Evolutionary conservation across 2,329 filamentous ascomycete genomes (phyloP), one percentile per base, ranked within the genome.

Genomic region (Ascomycota sp.): DNA sequence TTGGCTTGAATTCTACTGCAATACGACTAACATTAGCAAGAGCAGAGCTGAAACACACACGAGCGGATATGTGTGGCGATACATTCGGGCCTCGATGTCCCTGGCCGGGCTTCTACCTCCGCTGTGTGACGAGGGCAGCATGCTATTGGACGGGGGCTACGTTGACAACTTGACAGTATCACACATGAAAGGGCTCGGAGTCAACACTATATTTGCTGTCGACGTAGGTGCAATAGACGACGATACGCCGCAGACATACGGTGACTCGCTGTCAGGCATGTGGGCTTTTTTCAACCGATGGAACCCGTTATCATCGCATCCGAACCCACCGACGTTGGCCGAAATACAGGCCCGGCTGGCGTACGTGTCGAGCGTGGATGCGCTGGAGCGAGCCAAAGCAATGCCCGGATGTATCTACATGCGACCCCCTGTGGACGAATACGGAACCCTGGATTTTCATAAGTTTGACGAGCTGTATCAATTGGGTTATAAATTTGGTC

Each of bases 1-100:
- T 45, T 98, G 89, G 89, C 67, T 98, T 8, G 83, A 93, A 41
- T 98, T 82, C 50, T 98, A 98, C 56, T 98, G 91, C 65, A 98
- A 98, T 54, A 95, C 89, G 1, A 98, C 91, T 23, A 98, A 95
- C 51, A 95, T 98, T 54, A 91, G 79, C 57, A 91, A 92, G 51
- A 89, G 79, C 36, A 69, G 86, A 13, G 72, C 72, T 3, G 89
- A 98, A 48, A 85, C 91, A 39, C 89, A 98, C 52, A 94, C 83
- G 0, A 89, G 79, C 35, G 89, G 89, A 10, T 98, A 98, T 45
- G 86, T 89, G 0, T 98, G 89, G 89, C 71, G 91, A 25, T 98
- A 98, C 44, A 80, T 98, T 17, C 70, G 89, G 27, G 89, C 89
- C 1, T 93, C 83, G 8, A 98, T 98, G 89, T 91, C 85, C 2